Base-by-base conservation (phyloP, 2,329 filamentous ascomycete genomes). In the Claviceps spartinae region DNA sequence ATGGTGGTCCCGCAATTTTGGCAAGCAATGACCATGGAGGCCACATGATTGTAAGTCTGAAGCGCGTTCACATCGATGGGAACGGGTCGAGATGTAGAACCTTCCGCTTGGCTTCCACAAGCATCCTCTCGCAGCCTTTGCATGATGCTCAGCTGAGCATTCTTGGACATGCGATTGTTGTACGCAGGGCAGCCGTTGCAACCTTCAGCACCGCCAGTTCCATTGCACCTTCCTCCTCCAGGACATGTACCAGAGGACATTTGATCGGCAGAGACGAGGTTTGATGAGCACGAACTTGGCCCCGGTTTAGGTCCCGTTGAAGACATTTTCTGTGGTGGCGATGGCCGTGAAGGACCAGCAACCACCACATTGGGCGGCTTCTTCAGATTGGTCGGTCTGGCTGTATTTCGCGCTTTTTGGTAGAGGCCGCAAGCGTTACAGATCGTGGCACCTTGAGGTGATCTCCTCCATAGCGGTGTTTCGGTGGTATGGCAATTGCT, bases 401-500 rank as follows among this genome's bases (percentile, higher is more conserved):
- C 82, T 56, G 91, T 86, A 65, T 97, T 97, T 58, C 93, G 82
- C 9, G 91, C 90, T 67, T 97, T 97, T 56, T 88, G 75, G 67
- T 98, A 98, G 16, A 98, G 76, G 43, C 93, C 93, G 63, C 93
- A 98, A 5, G 93, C 93, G 69, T 98, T 98, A 71, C 93, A 98
- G 54, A 98, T 97, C 30, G 89, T 96, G 51, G 88, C 86, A 34
- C 93, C 93, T 61, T 90, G 83, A 0, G 91, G 91, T 16, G 91
- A 95, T 62, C 93, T 81, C 64, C 93, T 82, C 93, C 93, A 98
- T 40, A 98, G 71, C 24, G 93, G 93, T 47, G 93, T 98, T 65
- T 86, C 83, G 50, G 89, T 96, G 16, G 93, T 97, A 53, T 85
- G 85, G 66, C 93, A 98, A 69, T 98, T 98, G 65, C 93, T 98